Percentiles rank a stretch among this genome's conserved stretches.
Conservation (phyloP, 202 grass and related monocot genomes). For the Elaeis oleifera region DNA sequence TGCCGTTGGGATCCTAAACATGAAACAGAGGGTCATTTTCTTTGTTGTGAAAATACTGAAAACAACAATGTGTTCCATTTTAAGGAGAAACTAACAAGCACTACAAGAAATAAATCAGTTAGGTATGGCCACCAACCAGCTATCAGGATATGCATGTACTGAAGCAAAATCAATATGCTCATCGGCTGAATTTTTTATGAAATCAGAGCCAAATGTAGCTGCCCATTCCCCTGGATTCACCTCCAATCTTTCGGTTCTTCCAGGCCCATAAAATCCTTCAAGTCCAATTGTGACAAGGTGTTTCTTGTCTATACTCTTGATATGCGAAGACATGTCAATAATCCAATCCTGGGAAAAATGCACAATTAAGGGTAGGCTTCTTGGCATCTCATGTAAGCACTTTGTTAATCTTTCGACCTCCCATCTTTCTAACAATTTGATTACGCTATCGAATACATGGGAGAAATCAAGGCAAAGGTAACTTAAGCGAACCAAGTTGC, state of each 20-base stretch:
- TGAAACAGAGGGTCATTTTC: not conserved
- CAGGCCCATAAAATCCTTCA: conserved; percentile 83
- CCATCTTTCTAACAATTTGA: not conserved
- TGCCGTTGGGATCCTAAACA: conserved; percentile 61
- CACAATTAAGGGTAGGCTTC: not conserved
- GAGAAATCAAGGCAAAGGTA: conserved; percentile 7
- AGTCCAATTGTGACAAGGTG: conserved; percentile 80
- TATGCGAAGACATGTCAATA: conserved; percentile 70
- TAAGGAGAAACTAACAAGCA: not conserved
- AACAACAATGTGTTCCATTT: not conserved
- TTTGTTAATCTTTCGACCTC: not conserved
- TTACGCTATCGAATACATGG: not conserved
- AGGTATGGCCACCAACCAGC: conserved; percentile 32
- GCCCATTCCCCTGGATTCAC: conserved; percentile 82
- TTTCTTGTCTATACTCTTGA: conserved; percentile 63
- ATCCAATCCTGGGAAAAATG: conserved; percentile 66
- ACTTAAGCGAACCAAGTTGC: not conserved
- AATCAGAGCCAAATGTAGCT: conserved; percentile 75
- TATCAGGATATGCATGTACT: conserved; percentile 92
- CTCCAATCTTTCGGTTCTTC: conserved; percentile 35
- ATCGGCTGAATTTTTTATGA: conserved; percentile 68
- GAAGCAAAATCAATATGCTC: conserved; percentile 90
- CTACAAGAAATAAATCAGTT: not conserved
- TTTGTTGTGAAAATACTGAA: not conserved
- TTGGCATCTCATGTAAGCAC: not conserved